phyloP scores from a whole-genome alignment of 2,329 filamentous ascomycete species.

The Beauveria bassiana region DNA sequence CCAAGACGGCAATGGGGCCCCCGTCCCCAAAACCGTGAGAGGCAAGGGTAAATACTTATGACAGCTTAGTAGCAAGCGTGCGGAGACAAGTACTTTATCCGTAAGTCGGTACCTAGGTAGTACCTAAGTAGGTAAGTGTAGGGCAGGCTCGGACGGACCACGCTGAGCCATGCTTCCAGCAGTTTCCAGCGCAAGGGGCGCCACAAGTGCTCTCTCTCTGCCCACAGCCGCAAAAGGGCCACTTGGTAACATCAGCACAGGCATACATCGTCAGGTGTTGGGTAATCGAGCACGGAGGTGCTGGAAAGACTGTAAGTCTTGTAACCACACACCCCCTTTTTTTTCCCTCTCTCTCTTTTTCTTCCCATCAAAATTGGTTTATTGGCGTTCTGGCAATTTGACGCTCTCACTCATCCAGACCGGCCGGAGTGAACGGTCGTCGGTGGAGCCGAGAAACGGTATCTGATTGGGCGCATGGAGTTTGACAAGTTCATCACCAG shows the following conservation, averaged over 20 bases:
- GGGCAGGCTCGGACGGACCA: background rate
- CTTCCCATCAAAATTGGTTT: background rate
- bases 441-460: background rate
- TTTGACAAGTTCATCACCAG: conserved; percentile 2
- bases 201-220: background rate
- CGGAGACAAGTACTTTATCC: background rate
- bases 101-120: too few species aligned
- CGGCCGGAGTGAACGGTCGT: background rate
- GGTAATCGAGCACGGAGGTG: background rate
- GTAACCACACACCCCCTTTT: background rate
- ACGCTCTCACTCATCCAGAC: background rate
- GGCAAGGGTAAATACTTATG: background rate
- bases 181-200: conserved; percentile 5
- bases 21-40: background rate
- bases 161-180: background rate
- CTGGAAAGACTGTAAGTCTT: background rate
- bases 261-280: background rate
- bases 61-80: background rate
- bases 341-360: background rate
- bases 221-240: background rate
- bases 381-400: background rate
- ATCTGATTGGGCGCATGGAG: conserved; percentile 2
- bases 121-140: too few species aligned
- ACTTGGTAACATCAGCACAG: background rate
- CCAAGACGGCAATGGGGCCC: background rate